Evolutionary conservation across 352 stramenopile species (phyloP).

Genomic region (Pythium scleroteichum): DNA sequence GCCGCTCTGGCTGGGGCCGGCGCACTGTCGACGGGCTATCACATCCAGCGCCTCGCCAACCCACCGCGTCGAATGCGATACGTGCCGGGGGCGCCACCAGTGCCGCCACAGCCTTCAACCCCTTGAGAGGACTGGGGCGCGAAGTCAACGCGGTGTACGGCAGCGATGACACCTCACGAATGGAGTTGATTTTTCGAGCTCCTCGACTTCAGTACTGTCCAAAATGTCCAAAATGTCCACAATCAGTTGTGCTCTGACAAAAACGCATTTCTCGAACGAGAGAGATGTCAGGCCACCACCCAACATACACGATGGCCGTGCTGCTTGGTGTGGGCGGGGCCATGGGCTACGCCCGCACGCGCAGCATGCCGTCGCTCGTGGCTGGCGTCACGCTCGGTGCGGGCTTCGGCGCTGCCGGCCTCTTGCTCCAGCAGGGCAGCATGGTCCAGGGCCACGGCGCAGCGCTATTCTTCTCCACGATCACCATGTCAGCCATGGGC

Average conservation of each 20-base stretch:
- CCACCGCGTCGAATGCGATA: constrained; percentile 58
- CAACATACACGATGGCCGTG: constrained; percentile 83
- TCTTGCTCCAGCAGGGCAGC: constrained; percentile 75
- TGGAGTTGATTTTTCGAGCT: too few relatives aligned
- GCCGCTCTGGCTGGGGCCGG: constrained; percentile 48
- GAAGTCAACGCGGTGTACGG: too few relatives aligned
- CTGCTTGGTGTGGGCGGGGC: constrained; percentile 64
- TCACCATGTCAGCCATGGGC: constrained; percentile 87
- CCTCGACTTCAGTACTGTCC: background rate
- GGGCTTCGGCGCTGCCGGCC: constrained; percentile 77
- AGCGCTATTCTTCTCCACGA: constrained; percentile 76
- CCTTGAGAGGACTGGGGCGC: too few relatives aligned
- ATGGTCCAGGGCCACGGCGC: constrained; percentile 84
- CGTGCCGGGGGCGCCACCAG: constrained; percentile 46
- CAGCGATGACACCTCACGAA: too few relatives aligned
- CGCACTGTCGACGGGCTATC: constrained; percentile 66
- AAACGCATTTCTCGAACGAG: background rate
- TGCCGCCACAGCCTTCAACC: constrained; percentile 14
- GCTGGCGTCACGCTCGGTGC: constrained; percentile 79
- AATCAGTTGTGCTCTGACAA: background rate
- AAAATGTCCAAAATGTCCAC: constrained; percentile 1
- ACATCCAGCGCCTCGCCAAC: constrained; percentile 66
- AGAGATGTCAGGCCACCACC: constrained; percentile 66
- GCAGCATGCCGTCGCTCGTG: constrained; percentile 79
- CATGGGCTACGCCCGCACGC: constrained; percentile 81